Conservation (phyloP, 2,329 filamentous ascomycete species). For the Diatrype stigma region DNA sequence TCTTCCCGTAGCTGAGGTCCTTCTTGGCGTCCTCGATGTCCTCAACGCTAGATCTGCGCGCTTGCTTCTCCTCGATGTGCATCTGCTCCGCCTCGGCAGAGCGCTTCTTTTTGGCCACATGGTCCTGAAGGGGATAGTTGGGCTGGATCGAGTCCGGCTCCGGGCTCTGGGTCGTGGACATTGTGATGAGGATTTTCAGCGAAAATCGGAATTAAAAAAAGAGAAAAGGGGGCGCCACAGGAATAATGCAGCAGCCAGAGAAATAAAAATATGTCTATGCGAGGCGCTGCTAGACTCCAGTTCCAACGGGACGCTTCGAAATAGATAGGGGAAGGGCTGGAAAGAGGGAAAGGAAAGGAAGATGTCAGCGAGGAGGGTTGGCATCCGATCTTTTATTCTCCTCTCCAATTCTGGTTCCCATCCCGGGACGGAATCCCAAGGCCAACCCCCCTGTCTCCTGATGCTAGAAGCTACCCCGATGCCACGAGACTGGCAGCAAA, state of each 20-base stretch:
- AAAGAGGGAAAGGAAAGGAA: not conserved
- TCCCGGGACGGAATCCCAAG: not conserved
- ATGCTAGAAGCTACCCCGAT: not conserved
- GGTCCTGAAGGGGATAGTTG: slow-evolving; percentile 15
- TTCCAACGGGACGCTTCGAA: not conserved
- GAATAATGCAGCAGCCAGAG: not conserved
- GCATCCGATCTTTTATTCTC: not conserved
- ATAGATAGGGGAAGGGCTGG: not conserved
- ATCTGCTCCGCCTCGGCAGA: slow-evolving; percentile 27
- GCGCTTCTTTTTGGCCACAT: slow-evolving; percentile 18
- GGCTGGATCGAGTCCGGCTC: slow-evolving; percentile 23
- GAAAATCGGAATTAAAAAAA: not conserved
- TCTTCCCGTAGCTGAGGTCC: slow-evolving; percentile 39
- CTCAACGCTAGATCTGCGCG: slow-evolving; percentile 20
- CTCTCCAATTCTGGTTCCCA: not conserved
- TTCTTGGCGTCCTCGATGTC: slow-evolving; percentile 33
- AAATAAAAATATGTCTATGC: not conserved
- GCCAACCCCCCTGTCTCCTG: not conserved
- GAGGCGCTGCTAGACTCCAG: not conserved
- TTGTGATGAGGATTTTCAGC: slow-evolving; percentile 7
- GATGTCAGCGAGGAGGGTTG: not conserved
- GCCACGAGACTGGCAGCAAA: not conserved
- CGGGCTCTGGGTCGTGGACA: slow-evolving; percentile 23
- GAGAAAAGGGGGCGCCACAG: not conserved
- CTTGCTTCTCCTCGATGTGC: not conserved